Evolutionary conservation across 2,329 filamentous ascomycete genomes (phyloP).

Genomic region (Trichoderma sp.): DNA sequence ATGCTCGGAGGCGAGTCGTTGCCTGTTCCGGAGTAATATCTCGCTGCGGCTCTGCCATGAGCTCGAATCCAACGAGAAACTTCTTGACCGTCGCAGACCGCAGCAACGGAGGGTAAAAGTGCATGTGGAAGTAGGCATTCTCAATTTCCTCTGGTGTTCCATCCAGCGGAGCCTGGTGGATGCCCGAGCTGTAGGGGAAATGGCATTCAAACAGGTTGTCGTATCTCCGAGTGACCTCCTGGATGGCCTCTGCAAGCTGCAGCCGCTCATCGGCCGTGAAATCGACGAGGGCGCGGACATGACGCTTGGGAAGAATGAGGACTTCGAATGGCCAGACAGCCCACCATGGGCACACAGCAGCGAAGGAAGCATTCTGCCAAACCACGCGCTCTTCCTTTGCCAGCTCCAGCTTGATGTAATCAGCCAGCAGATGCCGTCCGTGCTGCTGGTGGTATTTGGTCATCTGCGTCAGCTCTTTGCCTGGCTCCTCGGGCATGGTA

Average conservation of each 20-base stretch:
- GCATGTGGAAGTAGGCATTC: conserved; percentile 87
- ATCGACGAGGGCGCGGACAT: conserved; percentile 82
- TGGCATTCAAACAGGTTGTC: conserved; percentile 96
- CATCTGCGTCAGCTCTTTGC: conserved; percentile 74
- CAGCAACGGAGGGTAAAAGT: conserved; percentile 93
- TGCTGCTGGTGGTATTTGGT: conserved; percentile 73
- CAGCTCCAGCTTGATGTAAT: conserved; percentile 81
- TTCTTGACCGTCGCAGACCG: conserved; percentile 92
- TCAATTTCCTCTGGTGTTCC: conserved; percentile 81
- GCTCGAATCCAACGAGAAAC: conserved; percentile 93
- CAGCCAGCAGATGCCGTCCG: conserved; percentile 71
- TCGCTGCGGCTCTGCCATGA: conserved; percentile 95
- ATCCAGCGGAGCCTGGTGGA: conserved; percentile 89
- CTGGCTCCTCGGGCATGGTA: conserved; percentile 83
- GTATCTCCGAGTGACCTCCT: conserved; percentile 85
- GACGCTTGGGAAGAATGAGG: conserved; percentile 79
- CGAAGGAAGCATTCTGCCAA: conserved; percentile 79
- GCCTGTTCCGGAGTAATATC: conserved; percentile 98
- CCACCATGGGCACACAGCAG: conserved; percentile 96
- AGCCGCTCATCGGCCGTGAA: conserved; percentile 67
- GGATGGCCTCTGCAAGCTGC: conserved; percentile 76
- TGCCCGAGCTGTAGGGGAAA: conserved; percentile 95
- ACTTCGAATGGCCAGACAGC: conserved; percentile 96
- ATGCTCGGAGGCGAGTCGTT: conserved; percentile 69
- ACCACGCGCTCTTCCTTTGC: conserved; percentile 81